Conservation (phyloP, 495 filamentous ascomycete species). For the Podospora tetraspora region DNA sequence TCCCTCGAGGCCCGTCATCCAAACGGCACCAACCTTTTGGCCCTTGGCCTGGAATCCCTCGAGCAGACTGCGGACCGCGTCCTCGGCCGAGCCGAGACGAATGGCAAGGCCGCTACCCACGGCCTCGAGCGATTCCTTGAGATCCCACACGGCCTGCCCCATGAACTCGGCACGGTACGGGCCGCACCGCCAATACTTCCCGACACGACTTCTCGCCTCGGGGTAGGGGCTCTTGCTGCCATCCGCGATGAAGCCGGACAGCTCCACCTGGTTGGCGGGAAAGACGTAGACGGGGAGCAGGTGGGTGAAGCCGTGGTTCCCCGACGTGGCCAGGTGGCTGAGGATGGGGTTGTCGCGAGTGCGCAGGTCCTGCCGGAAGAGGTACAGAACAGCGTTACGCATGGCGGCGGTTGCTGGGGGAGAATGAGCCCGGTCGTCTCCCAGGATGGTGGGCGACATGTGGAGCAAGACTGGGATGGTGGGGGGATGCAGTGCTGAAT, state of each 20-base stretch:
- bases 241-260: slow-evolving; percentile 58
- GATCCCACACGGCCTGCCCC: slow-evolving; percentile 61
- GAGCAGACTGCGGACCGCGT: slow-evolving; percentile 50
- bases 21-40: slow-evolving; percentile 53
- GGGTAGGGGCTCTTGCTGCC: slow-evolving; percentile 49
- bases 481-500: no score
- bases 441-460: neutral
- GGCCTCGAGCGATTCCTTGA: slow-evolving; percentile 52
- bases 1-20: slow-evolving; percentile 63
- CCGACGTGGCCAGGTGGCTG: slow-evolving; percentile 43
- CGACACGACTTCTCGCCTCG: slow-evolving; percentile 52
- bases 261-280: slow-evolving; percentile 58
- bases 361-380: slow-evolving; percentile 63
- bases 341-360: slow-evolving; percentile 64
- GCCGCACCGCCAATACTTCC: slow-evolving; percentile 61
- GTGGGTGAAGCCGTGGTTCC: slow-evolving; percentile 54
- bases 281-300: slow-evolving; percentile 63
- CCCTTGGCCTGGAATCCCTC: slow-evolving; percentile 37
- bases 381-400: slow-evolving; percentile 50
- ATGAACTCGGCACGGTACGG: slow-evolving; percentile 63
- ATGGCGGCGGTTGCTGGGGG: neutral
- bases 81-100: slow-evolving; percentile 52
- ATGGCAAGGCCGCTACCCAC: slow-evolving; percentile 56
- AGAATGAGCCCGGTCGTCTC: neutral
- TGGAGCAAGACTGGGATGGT: neutral